phyloP scores from a whole-genome alignment of 306 rosid species.

The Oemleria cerasiformis region DNA sequence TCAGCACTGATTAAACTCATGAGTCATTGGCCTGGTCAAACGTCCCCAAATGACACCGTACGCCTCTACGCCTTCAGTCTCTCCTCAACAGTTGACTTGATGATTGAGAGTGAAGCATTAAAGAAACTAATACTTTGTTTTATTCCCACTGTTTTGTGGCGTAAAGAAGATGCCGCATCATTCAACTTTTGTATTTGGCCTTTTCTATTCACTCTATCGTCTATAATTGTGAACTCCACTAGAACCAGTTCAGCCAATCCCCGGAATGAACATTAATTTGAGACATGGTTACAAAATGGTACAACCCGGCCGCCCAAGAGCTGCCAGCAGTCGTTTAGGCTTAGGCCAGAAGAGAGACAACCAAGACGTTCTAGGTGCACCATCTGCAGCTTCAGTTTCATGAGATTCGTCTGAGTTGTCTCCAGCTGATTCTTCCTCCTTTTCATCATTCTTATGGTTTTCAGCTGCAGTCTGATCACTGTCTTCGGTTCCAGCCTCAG shows the following conservation, averaged over 20 bases:
- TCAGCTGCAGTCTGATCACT: slow-evolving; percentile 36
- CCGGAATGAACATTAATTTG: slow-evolving; percentile 3
- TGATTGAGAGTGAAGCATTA: background rate
- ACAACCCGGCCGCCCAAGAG: slow-evolving; percentile 65
- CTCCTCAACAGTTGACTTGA: background rate
- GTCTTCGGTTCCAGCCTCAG: slow-evolving; percentile 49
- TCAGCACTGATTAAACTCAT: no score
- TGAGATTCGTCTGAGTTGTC: slow-evolving; percentile 44
- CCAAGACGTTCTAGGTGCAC: slow-evolving; percentile 43
- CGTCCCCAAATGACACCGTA: no score
- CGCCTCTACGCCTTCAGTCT: background rate
- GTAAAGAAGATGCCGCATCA: background rate
- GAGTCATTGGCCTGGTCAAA: no score
- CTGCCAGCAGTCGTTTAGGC: slow-evolving; percentile 56
- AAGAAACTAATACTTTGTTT: background rate
- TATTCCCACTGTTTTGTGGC: background rate
- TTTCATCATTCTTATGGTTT: slow-evolving; percentile 37
- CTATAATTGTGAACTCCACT: background rate
- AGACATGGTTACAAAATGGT: slow-evolving; percentile 43
- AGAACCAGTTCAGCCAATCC: background rate
- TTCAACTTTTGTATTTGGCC: background rate
- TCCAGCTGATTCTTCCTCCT: slow-evolving; percentile 41
- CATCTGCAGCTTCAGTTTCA: slow-evolving; percentile 51
- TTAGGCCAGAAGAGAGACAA: slow-evolving; percentile 64
- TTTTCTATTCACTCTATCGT: background rate